Evolutionary conservation across 2,329 filamentous ascomycete genomes (phyloP).

Genomic region (Zopfia rhizophila): DNA sequence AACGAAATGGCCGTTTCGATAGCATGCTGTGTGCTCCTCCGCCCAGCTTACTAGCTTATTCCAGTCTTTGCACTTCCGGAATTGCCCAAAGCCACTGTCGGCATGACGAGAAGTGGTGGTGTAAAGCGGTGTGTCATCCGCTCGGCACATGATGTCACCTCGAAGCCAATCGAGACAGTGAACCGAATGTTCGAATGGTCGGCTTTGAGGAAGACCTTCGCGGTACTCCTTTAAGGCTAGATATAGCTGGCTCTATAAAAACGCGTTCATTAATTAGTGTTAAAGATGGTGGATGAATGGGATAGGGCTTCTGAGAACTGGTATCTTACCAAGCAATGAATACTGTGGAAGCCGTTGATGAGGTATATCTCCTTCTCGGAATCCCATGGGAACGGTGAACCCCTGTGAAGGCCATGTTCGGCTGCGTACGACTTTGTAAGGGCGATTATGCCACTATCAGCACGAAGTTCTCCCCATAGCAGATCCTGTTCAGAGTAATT

Average conservation of each 20-base stretch:
- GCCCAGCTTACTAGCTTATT: slow-evolving; percentile 1
- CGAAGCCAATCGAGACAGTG: neutral
- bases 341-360: no score
- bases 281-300: no score
- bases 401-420: no score
- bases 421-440: no score
- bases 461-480: no score
- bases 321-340: no score
- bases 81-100: neutral
- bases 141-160: neutral
- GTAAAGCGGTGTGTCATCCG: neutral
- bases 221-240: neutral
- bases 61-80: slow-evolving; percentile 1
- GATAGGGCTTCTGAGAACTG: no score
- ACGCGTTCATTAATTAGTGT: no score
- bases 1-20: slow-evolving; percentile 1
- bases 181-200: neutral
- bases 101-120: neutral
- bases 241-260: slow-evolving; percentile 1
- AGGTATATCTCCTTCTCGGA: no score
- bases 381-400: no score
- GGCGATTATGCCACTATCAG: no score
- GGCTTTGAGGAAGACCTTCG: slow-evolving; percentile 1
- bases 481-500: no score
- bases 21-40: slow-evolving; percentile 1